Base-by-base conservation (phyloP, 2,329 filamentous ascomycete species). In the Calonectria hawksworthii region DNA sequence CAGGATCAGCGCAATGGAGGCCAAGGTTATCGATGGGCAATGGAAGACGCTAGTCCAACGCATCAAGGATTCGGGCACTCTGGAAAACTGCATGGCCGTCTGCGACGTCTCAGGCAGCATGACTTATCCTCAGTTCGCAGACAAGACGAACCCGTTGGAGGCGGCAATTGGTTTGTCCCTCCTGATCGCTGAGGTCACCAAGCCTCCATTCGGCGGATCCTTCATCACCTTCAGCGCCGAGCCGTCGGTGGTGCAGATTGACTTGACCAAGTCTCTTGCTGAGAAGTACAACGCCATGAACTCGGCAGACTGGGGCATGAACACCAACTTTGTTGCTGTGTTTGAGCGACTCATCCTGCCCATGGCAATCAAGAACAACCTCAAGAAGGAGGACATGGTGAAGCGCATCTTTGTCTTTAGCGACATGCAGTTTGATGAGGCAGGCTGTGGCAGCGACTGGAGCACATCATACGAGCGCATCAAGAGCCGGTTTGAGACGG, bases 341-440 rank as follows among this genome's bases (percentile, higher is more conserved):
- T 92, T 93, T 72, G 86, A 88, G 67, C 67, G 86, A 0, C 82
- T 92, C 1, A 87, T 92, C 61, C 86, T 92, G 0, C 89, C 89
- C 3, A 87, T 90, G 85, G 90, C 91, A 0, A 68, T 88, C 10
- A 56, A 85, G 61, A 85, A 91, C 75, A 86, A 89, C 14, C 78
- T 92, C 41, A 86, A 84, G 75, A 87, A 85, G 50, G 89, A 91
- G 69, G 87, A 92, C 50, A 92, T 93, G 90, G 87, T 92, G 21
- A 92, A 91, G 83, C 88, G 89, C 5, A 80, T 93, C 21, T 92
- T 93, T 78, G 88, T 92, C 41, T 92, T 92, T 78, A 89, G 85
- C 56, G 90, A 92, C 79, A 92, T 92, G 91, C 90, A 92, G 56
- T 92, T 93, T 79, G 82, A 92, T 75, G 0, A 72, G 0, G 87